Evolutionary conservation across 345 rosid genomes (phyloP), one percentile per base, ranked within the genome.

Genomic region (Brassica cretica): DNA sequence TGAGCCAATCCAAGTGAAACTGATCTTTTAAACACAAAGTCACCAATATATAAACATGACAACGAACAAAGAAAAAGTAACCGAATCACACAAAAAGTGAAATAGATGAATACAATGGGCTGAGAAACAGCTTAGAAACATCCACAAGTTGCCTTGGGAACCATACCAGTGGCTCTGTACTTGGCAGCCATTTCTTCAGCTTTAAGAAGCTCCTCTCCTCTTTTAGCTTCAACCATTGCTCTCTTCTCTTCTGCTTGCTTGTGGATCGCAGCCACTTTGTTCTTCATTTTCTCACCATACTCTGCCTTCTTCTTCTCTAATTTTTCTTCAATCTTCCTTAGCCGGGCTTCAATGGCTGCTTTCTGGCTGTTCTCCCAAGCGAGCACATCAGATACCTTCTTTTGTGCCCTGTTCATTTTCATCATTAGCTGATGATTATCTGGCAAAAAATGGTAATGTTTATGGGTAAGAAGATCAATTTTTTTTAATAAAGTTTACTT

Each of bases 281-380:
- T 96, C 64, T 85, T 89, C 92, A 88, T 91, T 71, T 82, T 86
- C 84, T 96, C 99, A 58, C 86, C 97, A 27, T 90, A 89, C 25
- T 75, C 85, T 56, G 97, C 98, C 75, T 91, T 96, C 76, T 88
- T 82, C 91, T 82, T 91, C 86, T 96, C 97, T 77, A 88, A 30
- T 76, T 88, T 77, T 80, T 93, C 97, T 89, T 95, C 99, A 3
- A 78, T 85, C 84, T 86, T 91, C 83, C 72, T 87, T 18, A 95
- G 88, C 66, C 88, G 79, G 6, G 97, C 92, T 85, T 93, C 99
- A 30, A 80, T 24, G 51, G 88, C 83, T 58, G 97, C 97, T 71
- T 88, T 93, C 87, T 89, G 88, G 83, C 84, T 90, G 83, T 88
- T 93, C 82, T 95, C 99, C 99, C 98, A 88, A 21, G 99, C 88